phyloP scores from a whole-genome alignment of 176 grass and related monocot species.

The Oryza meridionalis region DNA sequence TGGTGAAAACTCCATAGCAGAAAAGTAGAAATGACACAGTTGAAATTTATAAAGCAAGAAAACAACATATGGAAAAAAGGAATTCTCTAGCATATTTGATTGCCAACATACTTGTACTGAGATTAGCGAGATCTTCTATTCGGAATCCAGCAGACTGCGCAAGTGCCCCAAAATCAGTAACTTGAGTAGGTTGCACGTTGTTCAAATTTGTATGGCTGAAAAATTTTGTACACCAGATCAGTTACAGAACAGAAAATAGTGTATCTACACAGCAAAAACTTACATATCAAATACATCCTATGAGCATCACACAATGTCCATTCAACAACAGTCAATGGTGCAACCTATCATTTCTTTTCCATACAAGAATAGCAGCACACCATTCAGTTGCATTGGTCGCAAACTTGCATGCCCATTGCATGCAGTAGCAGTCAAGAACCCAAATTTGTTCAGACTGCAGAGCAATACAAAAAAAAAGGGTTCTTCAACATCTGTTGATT shows the following conservation, averaged over 20 bases:
- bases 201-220: constrained; percentile 58
- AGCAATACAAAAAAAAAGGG: neutral
- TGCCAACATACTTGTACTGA: constrained; percentile 59
- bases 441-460: constrained; percentile 16
- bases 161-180: constrained; percentile 61
- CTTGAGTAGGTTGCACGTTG: constrained; percentile 63
- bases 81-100: constrained; percentile 1
- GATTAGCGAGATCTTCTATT: constrained; percentile 65
- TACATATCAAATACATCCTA: neutral
- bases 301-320: neutral
- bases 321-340: constrained; percentile 8
- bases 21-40: neutral
- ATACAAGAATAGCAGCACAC: neutral
- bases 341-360: constrained; percentile 13
- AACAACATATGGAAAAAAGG: neutral
- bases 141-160: constrained; percentile 64
- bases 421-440: neutral
- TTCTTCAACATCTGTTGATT: constrained; percentile 36
- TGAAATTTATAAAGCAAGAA: constrained; percentile 15
- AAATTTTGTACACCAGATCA: constrained; percentile 27
- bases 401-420: neutral
- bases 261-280: neutral
- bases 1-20: constrained; percentile 7
- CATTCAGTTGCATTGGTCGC: constrained; percentile 27
- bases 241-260: constrained; percentile 17